Evolutionary conservation across 2,329 filamentous ascomycete species (phyloP), one percentile per base, ranked within the genome.

Genomic region (Aureobasidium vineae): DNA sequence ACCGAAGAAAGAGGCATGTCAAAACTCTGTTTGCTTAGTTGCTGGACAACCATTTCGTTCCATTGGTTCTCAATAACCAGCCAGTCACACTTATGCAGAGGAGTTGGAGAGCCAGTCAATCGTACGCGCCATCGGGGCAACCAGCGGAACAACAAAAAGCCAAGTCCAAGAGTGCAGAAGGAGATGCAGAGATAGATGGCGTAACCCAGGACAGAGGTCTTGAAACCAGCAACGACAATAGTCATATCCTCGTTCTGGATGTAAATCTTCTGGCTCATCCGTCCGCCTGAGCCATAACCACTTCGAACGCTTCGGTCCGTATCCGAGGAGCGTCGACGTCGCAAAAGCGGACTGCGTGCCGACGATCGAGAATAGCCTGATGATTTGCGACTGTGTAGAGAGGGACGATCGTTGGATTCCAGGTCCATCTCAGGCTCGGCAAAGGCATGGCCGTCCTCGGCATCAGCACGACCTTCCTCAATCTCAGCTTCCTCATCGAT

Each of bases 61-160:
- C 95, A 98, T 83, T 98, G 92, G 73, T 99, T 97, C 84, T 97
- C 95, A 70, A 98, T 86, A 33, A 96, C 93, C 50, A 97, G 89
- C 95, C 96, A 99, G 68, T 90, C 84, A 73, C 91, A 95, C 65
- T 90, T 86, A 64, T 84, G 83, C 36, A 99, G 81, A 2, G 90
- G 82, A 19, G 85, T 86, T 5, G 87, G 80, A 63, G 81, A 84
- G 33, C 95, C 95, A 47, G 91, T 82, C 49, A 98, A 75, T 57
- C 84, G 84, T 59, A 98, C 88, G 72, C 91, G 88, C 91, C 91
- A 96, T 67, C 88, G 85, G 5, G 95, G 96, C 63, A 98, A 77
- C 95, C 95, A 99, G 69, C 92, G 86, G 66, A 98, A 85, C 5
- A 98, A 73, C 16, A 99, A 85, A 79, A 91, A 99, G 5, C 85